phyloP scores from a whole-genome alignment of 2,329 filamentous ascomycete species.

The Curvularia verruculosa region DNA sequence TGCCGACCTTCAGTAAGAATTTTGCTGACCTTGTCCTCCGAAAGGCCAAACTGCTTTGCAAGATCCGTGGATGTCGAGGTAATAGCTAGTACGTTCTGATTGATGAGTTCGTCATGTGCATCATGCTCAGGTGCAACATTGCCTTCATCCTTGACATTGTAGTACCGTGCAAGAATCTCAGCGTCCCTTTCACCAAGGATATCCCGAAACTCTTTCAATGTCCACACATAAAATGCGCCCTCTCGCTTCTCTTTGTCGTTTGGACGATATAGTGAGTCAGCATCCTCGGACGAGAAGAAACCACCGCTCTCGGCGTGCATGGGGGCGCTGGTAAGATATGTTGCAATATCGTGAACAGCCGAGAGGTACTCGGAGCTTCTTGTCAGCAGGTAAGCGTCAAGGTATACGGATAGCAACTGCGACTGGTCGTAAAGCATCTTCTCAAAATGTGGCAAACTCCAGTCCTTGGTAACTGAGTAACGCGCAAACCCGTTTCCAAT shows the following conservation, averaged over 20 bases:
- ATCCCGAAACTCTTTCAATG: slow-evolving; percentile 79
- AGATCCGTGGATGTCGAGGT: slow-evolving; percentile 71
- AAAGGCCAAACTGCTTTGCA: slow-evolving; percentile 74
- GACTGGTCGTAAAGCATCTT: slow-evolving; percentile 96
- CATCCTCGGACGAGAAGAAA: slow-evolving; percentile 87
- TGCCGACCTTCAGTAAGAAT: slow-evolving; percentile 70
- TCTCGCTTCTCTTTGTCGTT: slow-evolving; percentile 83
- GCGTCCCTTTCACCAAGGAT: slow-evolving; percentile 73
- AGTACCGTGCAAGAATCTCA: slow-evolving; percentile 79
- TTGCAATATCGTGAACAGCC: slow-evolving; percentile 78
- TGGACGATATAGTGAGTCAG: slow-evolving; percentile 78
- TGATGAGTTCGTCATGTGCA: slow-evolving; percentile 90
- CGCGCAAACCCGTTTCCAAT: slow-evolving; percentile 80
- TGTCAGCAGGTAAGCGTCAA: slow-evolving; percentile 80
- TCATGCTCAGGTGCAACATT: slow-evolving; percentile 85
- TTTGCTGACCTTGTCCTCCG: slow-evolving; percentile 69
- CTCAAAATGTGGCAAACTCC: slow-evolving; percentile 95
- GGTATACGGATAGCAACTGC: slow-evolving; percentile 79
- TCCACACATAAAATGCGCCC: slow-evolving; percentile 96
- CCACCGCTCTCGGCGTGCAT: slow-evolving; percentile 73
- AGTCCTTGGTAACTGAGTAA: slow-evolving; percentile 89
- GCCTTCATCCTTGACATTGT: slow-evolving; percentile 81
- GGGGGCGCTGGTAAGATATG: slow-evolving; percentile 78
- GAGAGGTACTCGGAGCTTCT: slow-evolving; percentile 75
- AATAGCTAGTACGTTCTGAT: slow-evolving; percentile 85